Conservation (phyloP, 371 early-diverging fungal genomes). For the Saksenaea oblongispora region DNA sequence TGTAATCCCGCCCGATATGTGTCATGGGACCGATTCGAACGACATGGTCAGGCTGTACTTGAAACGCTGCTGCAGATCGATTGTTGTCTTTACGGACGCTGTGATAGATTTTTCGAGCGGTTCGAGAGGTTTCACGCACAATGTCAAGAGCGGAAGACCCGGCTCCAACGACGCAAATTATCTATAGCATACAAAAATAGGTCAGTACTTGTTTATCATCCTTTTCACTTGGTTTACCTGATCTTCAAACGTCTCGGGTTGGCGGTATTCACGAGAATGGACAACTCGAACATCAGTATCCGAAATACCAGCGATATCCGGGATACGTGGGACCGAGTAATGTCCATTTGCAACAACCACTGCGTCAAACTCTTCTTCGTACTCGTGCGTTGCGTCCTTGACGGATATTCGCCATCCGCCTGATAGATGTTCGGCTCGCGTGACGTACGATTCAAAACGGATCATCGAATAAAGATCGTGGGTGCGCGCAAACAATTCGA, state of each 20-base stretch:
- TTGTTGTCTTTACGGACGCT: conserved; percentile 38
- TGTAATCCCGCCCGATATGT: background rate
- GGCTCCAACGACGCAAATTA: conserved; percentile 49
- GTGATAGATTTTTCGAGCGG: conserved; percentile 43
- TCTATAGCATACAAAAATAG: conserved; percentile 10
- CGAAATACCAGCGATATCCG: conserved; percentile 48
- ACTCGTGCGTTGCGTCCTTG: conserved; percentile 1
- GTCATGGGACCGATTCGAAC: conserved; percentile 18
- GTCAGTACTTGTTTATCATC: background rate
- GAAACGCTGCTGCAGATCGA: conserved; percentile 18
- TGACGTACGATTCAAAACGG: conserved; percentile 50
- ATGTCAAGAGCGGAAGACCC: conserved; percentile 52
- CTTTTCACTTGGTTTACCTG: conserved; percentile 27
- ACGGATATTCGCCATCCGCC: conserved; percentile 22
- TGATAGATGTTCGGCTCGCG: conserved; percentile 19
- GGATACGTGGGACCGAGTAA: conserved; percentile 56
- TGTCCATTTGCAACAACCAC: conserved; percentile 64
- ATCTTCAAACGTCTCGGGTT: conserved; percentile 35
- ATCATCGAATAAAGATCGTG: conserved; percentile 30
- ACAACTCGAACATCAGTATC: conserved; percentile 22
- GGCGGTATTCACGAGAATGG: conserved; percentile 62
- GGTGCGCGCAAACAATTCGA: conserved; percentile 33
- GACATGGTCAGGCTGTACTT: conserved; percentile 11
- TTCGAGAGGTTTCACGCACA: conserved; percentile 43
- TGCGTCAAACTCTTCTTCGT: conserved; percentile 49